These are phyloP conservation scores for Cutaneotrichosporon sp. DNA, from an alignment of 1,284 basidiomycete species.

Conservation along the genomic window DNA sequence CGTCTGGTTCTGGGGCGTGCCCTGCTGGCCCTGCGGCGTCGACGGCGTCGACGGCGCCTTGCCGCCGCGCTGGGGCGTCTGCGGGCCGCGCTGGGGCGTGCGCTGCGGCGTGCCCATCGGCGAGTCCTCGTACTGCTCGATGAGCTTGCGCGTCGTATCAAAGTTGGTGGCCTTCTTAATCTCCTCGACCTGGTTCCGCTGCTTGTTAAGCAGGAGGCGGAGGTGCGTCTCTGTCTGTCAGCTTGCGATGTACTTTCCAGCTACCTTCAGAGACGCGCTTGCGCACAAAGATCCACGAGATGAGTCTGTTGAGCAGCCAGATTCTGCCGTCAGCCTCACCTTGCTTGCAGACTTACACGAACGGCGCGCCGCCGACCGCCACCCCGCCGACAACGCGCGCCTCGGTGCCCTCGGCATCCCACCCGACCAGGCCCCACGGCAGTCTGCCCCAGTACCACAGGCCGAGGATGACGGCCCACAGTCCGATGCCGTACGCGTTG, in stretches of 20 bases:
- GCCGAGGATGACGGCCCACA: slow-evolving; percentile 77
- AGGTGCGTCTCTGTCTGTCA: slow-evolving; percentile 70
- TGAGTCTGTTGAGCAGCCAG: slow-evolving; percentile 75
- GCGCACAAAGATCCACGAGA: slow-evolving; percentile 82
- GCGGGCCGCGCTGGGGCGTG: not conserved
- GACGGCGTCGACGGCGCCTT: not conserved
- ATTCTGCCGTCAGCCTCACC: slow-evolving; percentile 60
- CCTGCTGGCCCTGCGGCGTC: not conserved
- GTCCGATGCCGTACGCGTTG: slow-evolving; percentile 76
- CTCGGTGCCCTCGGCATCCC: slow-evolving; percentile 43
- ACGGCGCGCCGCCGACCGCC: slow-evolving; percentile 67
- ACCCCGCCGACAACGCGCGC: slow-evolving; percentile 61
- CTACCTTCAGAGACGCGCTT: slow-evolving; percentile 85
- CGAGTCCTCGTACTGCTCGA: slow-evolving; percentile 85
- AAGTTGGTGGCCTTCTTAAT: slow-evolving; percentile 98
- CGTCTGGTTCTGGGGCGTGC: not conserved
- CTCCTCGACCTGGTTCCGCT: slow-evolving; percentile 86
- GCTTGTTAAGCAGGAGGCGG: slow-evolving; percentile 71
- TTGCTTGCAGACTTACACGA: slow-evolving; percentile 65
- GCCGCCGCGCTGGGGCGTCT: slow-evolving; percentile 7
- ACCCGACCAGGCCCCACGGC: slow-evolving; percentile 56
- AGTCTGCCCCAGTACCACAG: slow-evolving; percentile 76
- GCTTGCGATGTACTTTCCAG: not conserved
- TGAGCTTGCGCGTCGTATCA: slow-evolving; percentile 82
- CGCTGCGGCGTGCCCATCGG: slow-evolving; percentile 17